Percentiles rank a stretch among this genome's conserved stretches.
Evolutionary conservation across 2,329 filamentous ascomycete species (phyloP).

Genomic region (Pseudogymnoascus destructans): DNA sequence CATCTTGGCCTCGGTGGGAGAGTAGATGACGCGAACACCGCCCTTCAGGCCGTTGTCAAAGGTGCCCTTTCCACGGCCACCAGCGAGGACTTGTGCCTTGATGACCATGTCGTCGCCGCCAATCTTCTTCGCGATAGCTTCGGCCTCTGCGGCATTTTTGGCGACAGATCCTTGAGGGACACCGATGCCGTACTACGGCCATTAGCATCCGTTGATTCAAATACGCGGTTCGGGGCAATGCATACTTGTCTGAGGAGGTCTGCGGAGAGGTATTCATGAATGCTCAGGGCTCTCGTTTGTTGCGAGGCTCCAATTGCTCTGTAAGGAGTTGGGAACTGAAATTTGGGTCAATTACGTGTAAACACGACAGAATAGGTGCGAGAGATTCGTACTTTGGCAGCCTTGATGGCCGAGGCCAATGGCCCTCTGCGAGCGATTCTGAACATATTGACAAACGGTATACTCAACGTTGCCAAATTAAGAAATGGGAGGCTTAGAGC

Average conservation of each 20-base stretch:
- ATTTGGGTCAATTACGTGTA: conserved; percentile 25
- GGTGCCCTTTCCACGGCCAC: conserved; percentile 91
- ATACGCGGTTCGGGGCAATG: neutral
- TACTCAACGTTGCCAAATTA: conserved; percentile 21
- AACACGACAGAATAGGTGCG: conserved; percentile 15
- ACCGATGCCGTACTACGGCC: conserved; percentile 76
- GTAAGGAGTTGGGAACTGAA: conserved; percentile 34
- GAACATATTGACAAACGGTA: conserved; percentile 53
- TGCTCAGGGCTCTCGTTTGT: conserved; percentile 84
- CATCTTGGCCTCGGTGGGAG: conserved; percentile 88
- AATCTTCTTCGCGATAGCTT: conserved; percentile 80
- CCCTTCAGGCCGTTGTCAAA: conserved; percentile 99
- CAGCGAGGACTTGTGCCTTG: conserved; percentile 97
- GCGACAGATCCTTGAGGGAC: conserved; percentile 86
- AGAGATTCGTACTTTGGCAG: conserved; percentile 48
- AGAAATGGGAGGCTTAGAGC: conserved; percentile 9
- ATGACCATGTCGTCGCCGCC: conserved; percentile 96
- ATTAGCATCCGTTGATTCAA: conserved; percentile 20
- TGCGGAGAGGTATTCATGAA: conserved; percentile 96
- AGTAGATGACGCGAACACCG: conserved; percentile 97
- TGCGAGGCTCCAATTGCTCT: conserved; percentile 51
- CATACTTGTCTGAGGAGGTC: conserved; percentile 66
- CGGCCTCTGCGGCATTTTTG: conserved; percentile 71
- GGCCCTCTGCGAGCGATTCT: conserved; percentile 73
- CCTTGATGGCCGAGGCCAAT: conserved; percentile 66